Evolutionary conservation across 2,329 filamentous ascomycete genomes (phyloP).

Genomic region (Penicillium digitatum): DNA sequence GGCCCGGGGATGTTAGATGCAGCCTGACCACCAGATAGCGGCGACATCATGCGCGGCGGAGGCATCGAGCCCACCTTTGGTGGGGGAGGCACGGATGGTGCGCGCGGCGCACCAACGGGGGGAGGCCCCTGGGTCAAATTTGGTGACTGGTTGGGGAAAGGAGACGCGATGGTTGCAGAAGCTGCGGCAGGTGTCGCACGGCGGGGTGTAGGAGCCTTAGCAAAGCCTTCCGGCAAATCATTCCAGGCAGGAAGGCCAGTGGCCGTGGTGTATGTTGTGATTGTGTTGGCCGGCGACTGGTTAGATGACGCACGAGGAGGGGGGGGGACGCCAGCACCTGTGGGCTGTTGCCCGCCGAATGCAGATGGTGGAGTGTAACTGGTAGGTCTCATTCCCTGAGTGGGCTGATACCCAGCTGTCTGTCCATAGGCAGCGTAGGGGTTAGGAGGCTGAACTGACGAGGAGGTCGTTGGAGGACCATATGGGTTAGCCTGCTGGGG

Average conservation of each 20-base stretch:
- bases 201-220: constrained; percentile 67
- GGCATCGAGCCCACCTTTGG: constrained; percentile 68
- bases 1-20: constrained; percentile 61
- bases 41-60: constrained; percentile 66
- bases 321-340: constrained; percentile 50
- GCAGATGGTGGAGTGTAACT: constrained; percentile 43
- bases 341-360: constrained; percentile 47
- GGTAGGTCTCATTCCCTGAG: constrained; percentile 32
- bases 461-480: constrained; percentile 39
- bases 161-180: constrained; percentile 63
- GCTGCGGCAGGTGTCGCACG: constrained; percentile 66
- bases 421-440: constrained; percentile 39
- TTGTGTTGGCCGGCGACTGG: constrained; percentile 58
- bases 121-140: constrained; percentile 42
- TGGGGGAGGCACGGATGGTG: constrained; percentile 74
- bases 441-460: constrained; percentile 20
- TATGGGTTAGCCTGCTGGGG: constrained; percentile 48
- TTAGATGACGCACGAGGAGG: constrained; percentile 63
- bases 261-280: constrained; percentile 60
- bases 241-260: constrained; percentile 85
- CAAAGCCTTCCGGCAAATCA: constrained; percentile 79
- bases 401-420: constrained; percentile 55
- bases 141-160: constrained; percentile 66
- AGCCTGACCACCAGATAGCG: constrained; percentile 55
- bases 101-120: constrained; percentile 57